Percentiles rank a stretch among this genome's conserved stretches.
These are phyloP conservation scores for Apophysomyces sp. DNA, from an alignment of 371 early-diverging fungal species.

Conservation along the genomic window DNA sequence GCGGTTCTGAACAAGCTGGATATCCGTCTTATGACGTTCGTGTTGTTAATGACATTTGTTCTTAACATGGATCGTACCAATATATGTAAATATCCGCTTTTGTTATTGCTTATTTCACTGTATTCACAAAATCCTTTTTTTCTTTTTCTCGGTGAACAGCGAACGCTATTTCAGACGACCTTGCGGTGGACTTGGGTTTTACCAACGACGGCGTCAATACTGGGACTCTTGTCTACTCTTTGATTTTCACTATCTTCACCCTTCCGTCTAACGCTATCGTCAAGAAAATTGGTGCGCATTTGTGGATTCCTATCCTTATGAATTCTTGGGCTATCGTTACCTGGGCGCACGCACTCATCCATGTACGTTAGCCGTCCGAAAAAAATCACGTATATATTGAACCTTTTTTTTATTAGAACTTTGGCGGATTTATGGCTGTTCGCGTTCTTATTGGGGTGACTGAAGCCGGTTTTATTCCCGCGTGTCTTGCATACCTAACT, in stretches of 20 bases:
- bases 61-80: conserved; percentile 51
- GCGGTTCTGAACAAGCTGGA: conserved; percentile 28
- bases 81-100: conserved; percentile 30
- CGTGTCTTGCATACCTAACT: conserved; percentile 55
- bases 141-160: conserved; percentile 15
- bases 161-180: conserved; percentile 46
- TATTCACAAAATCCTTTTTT: not conserved
- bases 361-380: conserved; percentile 10
- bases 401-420: conserved; percentile 16
- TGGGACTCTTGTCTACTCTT: conserved; percentile 30
- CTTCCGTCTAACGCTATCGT: conserved; percentile 51
- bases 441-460: conserved; percentile 33
- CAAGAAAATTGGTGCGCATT: conserved; percentile 52
- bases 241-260: conserved; percentile 37
- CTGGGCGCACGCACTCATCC: conserved; percentile 35
- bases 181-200: conserved; percentile 40
- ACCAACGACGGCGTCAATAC: conserved; percentile 37
- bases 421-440: conserved; percentile 22
- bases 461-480: conserved; percentile 63
- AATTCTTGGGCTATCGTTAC: conserved; percentile 59
- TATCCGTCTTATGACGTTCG: conserved; percentile 30
- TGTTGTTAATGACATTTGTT: conserved; percentile 38
- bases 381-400: no score
- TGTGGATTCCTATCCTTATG: conserved; percentile 63
- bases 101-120: not conserved